Conservation (phyloP, 2,329 filamentous ascomycete species). For the Dryadomyces quercivorus region DNA sequence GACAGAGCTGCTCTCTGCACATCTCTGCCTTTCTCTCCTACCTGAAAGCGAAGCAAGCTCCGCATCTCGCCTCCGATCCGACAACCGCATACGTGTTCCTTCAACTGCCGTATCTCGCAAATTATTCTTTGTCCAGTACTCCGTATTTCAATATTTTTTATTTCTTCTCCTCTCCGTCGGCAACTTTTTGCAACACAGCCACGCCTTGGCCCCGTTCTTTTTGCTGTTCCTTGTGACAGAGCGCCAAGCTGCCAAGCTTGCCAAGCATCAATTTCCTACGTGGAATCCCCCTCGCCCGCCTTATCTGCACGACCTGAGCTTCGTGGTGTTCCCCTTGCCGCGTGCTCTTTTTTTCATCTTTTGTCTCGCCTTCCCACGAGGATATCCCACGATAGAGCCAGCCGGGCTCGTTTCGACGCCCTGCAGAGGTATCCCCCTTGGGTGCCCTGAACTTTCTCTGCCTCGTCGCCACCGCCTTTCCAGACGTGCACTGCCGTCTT, state of each 20-base stretch:
- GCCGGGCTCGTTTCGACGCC: background rate
- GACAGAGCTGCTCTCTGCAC: background rate
- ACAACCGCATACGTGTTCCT: background rate
- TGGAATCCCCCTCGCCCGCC: background rate
- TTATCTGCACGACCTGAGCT: background rate
- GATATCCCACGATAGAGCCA: background rate
- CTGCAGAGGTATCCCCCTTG: background rate
- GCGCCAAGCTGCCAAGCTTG: slow-evolving; percentile 3
- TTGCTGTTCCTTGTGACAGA: background rate
- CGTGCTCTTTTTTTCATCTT: background rate
- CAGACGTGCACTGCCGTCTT: background rate
- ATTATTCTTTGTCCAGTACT: background rate
- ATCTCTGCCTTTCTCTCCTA: no score
- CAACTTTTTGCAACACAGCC: background rate
- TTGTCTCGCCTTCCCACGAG: background rate
- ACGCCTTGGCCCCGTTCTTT: background rate
- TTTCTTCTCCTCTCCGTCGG: background rate
- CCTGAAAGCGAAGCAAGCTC: no score
- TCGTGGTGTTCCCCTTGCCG: background rate
- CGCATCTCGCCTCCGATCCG: background rate
- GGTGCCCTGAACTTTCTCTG: background rate
- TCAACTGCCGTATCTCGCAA: background rate
- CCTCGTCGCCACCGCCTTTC: background rate
- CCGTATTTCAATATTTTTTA: background rate
- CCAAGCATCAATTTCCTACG: background rate